These are phyloP conservation scores for Hericium erinaceus DNA, from an alignment of 768 basidiomycete species.

Conservation along the genomic window DNA sequence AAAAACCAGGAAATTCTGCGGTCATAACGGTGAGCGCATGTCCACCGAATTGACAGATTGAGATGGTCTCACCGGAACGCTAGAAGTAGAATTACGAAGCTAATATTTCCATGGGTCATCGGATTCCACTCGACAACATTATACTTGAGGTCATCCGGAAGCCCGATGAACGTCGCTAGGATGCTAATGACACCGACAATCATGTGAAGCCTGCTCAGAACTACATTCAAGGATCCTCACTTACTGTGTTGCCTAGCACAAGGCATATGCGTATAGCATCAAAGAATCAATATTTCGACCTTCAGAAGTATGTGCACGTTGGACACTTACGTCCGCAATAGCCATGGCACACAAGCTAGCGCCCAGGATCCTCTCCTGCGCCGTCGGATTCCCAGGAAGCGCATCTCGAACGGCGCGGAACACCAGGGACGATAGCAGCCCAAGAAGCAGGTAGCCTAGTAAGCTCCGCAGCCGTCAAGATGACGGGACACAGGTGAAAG, in stretches of 20 bases:
- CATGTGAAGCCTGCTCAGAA: too few relatives aligned
- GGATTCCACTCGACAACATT: conserved; percentile 51
- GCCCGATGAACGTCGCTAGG: conserved; percentile 41
- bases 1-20: conserved; percentile 29
- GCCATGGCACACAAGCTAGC: conserved; percentile 53
- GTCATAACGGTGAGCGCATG: too few relatives aligned
- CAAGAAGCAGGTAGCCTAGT: conserved; percentile 53
- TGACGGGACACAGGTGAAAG: neutral
- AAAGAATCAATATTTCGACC: neutral
- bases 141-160: conserved; percentile 48
- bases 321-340: conserved; percentile 54
- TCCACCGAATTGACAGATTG: neutral
- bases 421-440: conserved; percentile 55
- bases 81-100: conserved; percentile 48
- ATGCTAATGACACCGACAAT: conserved; percentile 36
- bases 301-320: neutral
- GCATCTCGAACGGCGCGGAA: conserved; percentile 61
- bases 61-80: conserved; percentile 38
- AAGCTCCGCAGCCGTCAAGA: neutral
- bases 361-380: conserved; percentile 63
- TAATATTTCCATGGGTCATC: conserved; percentile 73
- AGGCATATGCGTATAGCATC: too few relatives aligned
- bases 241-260: conserved; percentile 50
- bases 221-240: neutral
- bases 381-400: conserved; percentile 42